Percentiles rank a stretch among this genome's conserved stretches.
Conservation (phyloP, 768 basidiomycete genomes). For the Lentinula lateritia region DNA sequence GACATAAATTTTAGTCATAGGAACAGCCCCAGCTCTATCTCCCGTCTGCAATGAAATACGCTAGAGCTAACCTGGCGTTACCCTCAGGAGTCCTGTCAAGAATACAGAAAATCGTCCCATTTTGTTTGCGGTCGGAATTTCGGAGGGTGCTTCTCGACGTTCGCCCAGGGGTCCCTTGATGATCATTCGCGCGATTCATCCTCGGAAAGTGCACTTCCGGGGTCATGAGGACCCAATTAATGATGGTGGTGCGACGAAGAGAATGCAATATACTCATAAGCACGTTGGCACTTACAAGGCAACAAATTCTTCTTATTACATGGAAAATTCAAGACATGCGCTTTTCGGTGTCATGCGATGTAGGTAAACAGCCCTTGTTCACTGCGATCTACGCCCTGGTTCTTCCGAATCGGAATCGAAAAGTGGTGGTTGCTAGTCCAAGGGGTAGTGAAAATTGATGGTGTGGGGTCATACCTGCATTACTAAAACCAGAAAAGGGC, state of each 20-base stretch:
- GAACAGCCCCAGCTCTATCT: neutral
- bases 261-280: neutral
- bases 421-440: neutral
- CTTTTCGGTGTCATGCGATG: neutral
- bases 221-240: neutral
- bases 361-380: neutral
- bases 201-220: neutral
- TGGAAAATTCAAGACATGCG: neutral
- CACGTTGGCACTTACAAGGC: neutral
- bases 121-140: neutral
- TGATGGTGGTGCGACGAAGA: neutral
- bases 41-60: neutral
- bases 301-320: neutral
- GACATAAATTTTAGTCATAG: neutral
- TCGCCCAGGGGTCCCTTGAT: neutral
- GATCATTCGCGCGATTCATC: neutral
- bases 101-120: neutral
- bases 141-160: neutral
- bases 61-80: neutral
- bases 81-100: neutral
- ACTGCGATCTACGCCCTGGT: neutral
- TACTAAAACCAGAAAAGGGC: too few species aligned
- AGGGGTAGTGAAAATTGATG: too few species aligned
- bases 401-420: neutral
- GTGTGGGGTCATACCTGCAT: too few species aligned